These are phyloP conservation scores for Ophiostoma populinum DNA, from an alignment of 2,329 filamentous ascomycete species.

Conservation along the genomic window DNA sequence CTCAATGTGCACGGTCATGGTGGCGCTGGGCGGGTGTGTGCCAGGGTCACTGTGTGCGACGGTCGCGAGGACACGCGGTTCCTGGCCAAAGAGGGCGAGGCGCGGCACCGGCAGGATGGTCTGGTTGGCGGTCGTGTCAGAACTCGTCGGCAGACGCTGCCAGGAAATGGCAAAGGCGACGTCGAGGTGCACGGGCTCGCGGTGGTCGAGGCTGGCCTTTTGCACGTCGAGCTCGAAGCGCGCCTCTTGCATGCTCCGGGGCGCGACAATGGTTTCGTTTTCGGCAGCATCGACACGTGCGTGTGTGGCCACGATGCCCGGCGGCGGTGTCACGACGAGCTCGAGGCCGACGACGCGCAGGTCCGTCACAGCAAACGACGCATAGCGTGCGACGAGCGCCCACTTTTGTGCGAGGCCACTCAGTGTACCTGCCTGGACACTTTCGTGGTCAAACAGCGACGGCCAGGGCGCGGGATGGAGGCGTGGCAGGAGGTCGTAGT, in stretches of 20 bases:
- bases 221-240: constrained; percentile 59
- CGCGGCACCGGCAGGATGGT: constrained; percentile 62
- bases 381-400: constrained; percentile 55
- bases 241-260: constrained; percentile 53
- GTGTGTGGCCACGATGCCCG: constrained; percentile 42
- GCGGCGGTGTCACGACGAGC: constrained; percentile 27
- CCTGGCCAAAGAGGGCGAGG: constrained; percentile 62
- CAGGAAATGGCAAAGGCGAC: constrained; percentile 61
- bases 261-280: constrained; percentile 26
- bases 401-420: constrained; percentile 47
- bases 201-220: constrained; percentile 67
- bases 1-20: constrained; percentile 52
- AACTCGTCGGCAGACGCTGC: constrained; percentile 34
- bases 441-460: constrained; percentile 56
- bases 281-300: constrained; percentile 22
- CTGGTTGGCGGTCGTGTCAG: constrained; percentile 28
- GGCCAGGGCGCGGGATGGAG: constrained; percentile 72
- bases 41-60: constrained; percentile 23
- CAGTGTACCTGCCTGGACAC: constrained; percentile 15
- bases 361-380: constrained; percentile 62
- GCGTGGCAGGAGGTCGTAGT: constrained; percentile 70
- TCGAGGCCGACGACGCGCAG: constrained; percentile 46
- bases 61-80: constrained; percentile 65
- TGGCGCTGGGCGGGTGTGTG: background rate
- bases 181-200: constrained; percentile 56